These are phyloP conservation scores for Backusella luteola DNA, from an alignment of 192 early-diverging fungal genomes.

Conservation along the genomic window DNA sequence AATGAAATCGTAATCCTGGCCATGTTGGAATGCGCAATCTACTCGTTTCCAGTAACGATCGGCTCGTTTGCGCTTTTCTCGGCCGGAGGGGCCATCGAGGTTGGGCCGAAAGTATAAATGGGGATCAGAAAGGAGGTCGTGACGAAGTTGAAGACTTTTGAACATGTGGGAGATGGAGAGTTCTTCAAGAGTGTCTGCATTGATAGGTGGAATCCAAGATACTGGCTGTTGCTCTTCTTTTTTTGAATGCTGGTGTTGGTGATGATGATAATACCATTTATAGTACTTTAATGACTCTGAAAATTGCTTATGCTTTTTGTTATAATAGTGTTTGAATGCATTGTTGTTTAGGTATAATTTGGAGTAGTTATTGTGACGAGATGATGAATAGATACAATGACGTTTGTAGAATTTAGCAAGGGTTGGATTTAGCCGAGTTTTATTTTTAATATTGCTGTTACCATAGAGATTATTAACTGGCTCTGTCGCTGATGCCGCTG, in stretches of 20 bases:
- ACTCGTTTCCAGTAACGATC: slow-evolving; percentile 73
- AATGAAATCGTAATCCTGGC: slow-evolving; percentile 41
- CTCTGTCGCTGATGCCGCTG: not conserved
- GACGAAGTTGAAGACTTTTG: slow-evolving; percentile 80
- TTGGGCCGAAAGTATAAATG: slow-evolving; percentile 89
- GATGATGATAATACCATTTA: not conserved
- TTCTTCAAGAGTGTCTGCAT: slow-evolving; percentile 82
- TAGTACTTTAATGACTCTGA: not conserved
- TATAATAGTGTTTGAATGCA: slow-evolving; percentile 3
- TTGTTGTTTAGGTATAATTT: not conserved
- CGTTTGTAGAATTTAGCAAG: not conserved
- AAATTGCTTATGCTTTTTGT: not conserved
- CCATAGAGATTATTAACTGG: not conserved
- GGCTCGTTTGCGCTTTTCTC: slow-evolving; percentile 57
- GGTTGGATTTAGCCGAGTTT: slow-evolving; percentile 1
- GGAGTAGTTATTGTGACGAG: not conserved
- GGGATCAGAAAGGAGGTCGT: slow-evolving; percentile 87
- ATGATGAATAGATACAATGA: not conserved
- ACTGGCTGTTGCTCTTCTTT: not conserved
- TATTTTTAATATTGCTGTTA: not conserved
- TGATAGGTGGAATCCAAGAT: slow-evolving; percentile 53
- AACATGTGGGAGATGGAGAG: slow-evolving; percentile 81
- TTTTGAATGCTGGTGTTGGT: not conserved
- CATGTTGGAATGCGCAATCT: slow-evolving; percentile 46
- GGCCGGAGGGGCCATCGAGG: slow-evolving; percentile 48